A percentile compares a stretch with the other conserved stretches of the same genome.
Conservation (phyloP, 2,329 filamentous ascomycete species). For the Verticillium isaacii region DNA sequence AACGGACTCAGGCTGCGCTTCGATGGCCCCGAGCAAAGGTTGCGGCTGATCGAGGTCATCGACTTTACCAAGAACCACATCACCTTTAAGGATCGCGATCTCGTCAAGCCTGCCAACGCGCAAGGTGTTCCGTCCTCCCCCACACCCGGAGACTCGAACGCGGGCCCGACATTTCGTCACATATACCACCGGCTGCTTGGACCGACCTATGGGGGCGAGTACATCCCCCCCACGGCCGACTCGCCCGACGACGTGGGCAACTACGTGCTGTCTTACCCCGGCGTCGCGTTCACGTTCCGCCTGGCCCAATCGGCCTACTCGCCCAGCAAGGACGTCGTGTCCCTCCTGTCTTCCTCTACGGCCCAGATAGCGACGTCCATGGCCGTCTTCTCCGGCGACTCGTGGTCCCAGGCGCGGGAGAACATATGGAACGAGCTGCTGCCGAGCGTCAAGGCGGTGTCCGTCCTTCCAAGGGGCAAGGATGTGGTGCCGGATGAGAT, state of each 20-base stretch:
- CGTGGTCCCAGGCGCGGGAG: conserved; percentile 79
- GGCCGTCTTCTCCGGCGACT: conserved; percentile 85
- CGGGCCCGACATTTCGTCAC: conserved; percentile 76
- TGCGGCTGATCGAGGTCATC: conserved; percentile 84
- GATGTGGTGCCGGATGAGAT: conserved; percentile 87
- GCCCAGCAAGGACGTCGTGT: conserved; percentile 74
- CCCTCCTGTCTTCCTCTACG: conserved; percentile 66
- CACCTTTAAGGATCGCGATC: conserved; percentile 73
- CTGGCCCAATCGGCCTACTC: conserved; percentile 72
- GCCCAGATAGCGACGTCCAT: conserved; percentile 77
- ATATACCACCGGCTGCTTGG: conserved; percentile 93
- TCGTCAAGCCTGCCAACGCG: conserved; percentile 58
- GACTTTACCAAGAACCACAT: conserved; percentile 85
- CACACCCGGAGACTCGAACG: conserved; percentile 21
- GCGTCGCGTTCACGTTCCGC: conserved; percentile 88
- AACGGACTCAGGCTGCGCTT: conserved; percentile 91
- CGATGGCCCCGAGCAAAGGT: conserved; percentile 85
- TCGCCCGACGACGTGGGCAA: conserved; percentile 57
- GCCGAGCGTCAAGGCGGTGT: conserved; percentile 67
- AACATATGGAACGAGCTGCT: conserved; percentile 72
- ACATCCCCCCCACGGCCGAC: conserved; percentile 58
- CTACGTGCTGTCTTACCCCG: conserved; percentile 91
- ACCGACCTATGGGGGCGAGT: conserved; percentile 91
- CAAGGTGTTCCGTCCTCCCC: conserved; percentile 21
- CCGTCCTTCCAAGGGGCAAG: conserved; percentile 64